A percentile compares a stretch with the other conserved stretches of the same genome.
phyloP scores from a whole-genome alignment of 2,329 filamentous ascomycete genomes.

The Acrocalymma vagum region DNA sequence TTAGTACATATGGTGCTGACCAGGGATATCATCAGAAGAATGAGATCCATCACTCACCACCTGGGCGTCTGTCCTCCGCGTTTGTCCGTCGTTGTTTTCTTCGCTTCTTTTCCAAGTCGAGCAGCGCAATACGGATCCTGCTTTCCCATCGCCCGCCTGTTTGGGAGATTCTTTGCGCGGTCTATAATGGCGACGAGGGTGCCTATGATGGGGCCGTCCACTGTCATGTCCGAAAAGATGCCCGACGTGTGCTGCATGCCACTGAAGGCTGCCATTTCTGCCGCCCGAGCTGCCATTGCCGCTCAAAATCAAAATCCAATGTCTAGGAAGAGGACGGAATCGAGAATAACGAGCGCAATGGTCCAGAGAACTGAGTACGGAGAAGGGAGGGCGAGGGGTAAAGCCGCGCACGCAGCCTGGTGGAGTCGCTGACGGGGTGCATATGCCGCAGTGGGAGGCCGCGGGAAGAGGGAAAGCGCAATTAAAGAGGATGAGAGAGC shows the following conservation, averaged over 20 bases:
- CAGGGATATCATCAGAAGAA: no score
- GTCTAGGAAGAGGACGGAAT: not conserved
- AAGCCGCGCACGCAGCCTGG: slow-evolving; percentile 25
- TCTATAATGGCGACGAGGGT: slow-evolving; percentile 93
- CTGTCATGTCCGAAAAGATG: slow-evolving; percentile 92
- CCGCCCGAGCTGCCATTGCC: slow-evolving; percentile 47
- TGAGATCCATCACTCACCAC: no score
- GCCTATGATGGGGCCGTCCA: slow-evolving; percentile 92
- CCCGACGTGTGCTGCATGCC: slow-evolving; percentile 85
- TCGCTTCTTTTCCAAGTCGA: slow-evolving; percentile 92
- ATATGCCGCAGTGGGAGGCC: slow-evolving; percentile 30
- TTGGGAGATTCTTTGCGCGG: slow-evolving; percentile 95
- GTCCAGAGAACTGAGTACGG: no score
- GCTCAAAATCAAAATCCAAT: not conserved
- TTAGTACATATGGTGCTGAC: slow-evolving; percentile 24
- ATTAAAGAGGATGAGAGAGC: slow-evolving; percentile 2
- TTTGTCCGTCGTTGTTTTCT: slow-evolving; percentile 94
- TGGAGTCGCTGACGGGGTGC: slow-evolving; percentile 17
- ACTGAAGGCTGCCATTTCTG: slow-evolving; percentile 49
- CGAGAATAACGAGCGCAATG: not conserved
- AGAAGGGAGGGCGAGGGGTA: slow-evolving; percentile 2
- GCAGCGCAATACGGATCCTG: slow-evolving; percentile 98
- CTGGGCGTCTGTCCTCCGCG: slow-evolving; percentile 93
- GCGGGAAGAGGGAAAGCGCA: not conserved
- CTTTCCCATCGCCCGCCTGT: slow-evolving; percentile 96